These are phyloP conservation scores for Helichrysum umbraculigerum DNA, from an alignment of 129 eudicot species.

Conservation along the genomic window DNA sequence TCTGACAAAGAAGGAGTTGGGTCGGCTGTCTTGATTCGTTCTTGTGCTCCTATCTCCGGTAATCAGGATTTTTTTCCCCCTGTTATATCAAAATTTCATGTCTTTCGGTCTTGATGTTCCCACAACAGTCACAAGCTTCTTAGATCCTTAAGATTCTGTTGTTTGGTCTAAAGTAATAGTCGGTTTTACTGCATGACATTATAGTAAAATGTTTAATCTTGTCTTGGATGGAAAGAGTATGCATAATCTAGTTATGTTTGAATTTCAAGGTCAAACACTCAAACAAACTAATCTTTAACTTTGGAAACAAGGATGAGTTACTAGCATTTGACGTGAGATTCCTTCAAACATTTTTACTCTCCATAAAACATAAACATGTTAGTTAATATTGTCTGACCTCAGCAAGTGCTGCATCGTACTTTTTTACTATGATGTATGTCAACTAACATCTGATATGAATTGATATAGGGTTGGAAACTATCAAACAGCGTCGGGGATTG, in stretches of 20 bases:
- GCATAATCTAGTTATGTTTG: not conserved
- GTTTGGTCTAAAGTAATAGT: not conserved
- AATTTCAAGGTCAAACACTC: not conserved
- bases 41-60: slow-evolving; percentile 91
- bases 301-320: not conserved
- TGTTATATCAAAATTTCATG: not conserved
- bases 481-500: slow-evolving; percentile 78
- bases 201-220: not conserved
- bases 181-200: not conserved
- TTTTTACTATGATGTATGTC: not conserved
- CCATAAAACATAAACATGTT: not conserved
- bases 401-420: not conserved
- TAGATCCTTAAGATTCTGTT: not conserved
- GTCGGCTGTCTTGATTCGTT: slow-evolving; percentile 90
- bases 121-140: not conserved
- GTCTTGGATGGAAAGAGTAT: not conserved
- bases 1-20: slow-evolving; percentile 94
- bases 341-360: not conserved
- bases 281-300: not conserved
- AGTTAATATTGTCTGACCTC: not conserved
- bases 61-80: not conserved
- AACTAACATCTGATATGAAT: not conserved
- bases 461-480: slow-evolving; percentile 75
- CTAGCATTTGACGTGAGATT: not conserved
- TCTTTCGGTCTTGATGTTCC: not conserved